These are phyloP conservation scores for Centaurea solstitialis DNA, from an alignment of 129 eudicot genomes.

Conservation along the genomic window DNA sequence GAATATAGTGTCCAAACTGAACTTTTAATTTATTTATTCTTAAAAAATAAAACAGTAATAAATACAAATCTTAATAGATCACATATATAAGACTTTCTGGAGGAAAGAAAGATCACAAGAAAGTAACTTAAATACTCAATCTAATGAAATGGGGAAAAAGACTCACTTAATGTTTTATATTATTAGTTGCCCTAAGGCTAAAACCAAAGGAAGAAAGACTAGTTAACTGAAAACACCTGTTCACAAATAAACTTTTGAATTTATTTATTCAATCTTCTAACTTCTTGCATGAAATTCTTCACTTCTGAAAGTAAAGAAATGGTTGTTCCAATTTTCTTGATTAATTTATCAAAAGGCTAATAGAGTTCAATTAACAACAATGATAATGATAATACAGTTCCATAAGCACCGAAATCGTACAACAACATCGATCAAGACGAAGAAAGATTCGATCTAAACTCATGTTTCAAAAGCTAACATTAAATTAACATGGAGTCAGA, in stretches of 20 bases:
- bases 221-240: not conserved
- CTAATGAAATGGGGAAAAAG: slow-evolving; percentile 11
- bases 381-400: not conserved
- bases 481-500: not conserved
- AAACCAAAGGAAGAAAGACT: not conserved
- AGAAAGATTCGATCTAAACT: slow-evolving; percentile 11
- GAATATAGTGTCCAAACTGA: slow-evolving; percentile 22
- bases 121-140: not conserved
- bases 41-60: slow-evolving; percentile 1
- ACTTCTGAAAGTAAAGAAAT: not conserved
- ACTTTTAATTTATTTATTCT: not conserved
- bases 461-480: slow-evolving; percentile 16
- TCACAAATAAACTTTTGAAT: slow-evolving; percentile 6
- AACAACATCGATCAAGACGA: slow-evolving; percentile 11
- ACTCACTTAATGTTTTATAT: not conserved
- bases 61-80: slow-evolving; percentile 17
- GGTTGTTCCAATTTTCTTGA: slow-evolving; percentile 5
- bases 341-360: not conserved
- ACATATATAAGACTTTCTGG: slow-evolving; percentile 1
- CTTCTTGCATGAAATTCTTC: slow-evolving; percentile 18
- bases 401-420: slow-evolving; percentile 20
- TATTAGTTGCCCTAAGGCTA: slow-evolving; percentile 19
- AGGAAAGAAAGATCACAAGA: not conserved
- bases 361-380: not conserved
- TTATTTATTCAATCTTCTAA: slow-evolving; percentile 2